These are phyloP conservation scores for Lepidium aucheri DNA, from an alignment of 345 rosid species.

Conservation along the genomic window DNA sequence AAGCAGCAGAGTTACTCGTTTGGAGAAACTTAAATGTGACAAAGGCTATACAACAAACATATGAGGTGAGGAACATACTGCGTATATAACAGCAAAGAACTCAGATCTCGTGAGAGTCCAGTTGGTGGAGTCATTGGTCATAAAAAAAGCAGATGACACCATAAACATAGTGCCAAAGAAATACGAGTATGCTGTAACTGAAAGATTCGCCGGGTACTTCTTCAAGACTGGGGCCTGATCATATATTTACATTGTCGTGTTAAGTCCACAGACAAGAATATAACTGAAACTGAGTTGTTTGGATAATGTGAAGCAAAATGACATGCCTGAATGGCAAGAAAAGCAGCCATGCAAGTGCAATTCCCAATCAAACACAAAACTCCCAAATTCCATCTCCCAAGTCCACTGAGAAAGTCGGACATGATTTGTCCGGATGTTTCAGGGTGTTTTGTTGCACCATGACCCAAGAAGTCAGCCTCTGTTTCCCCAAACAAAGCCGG, in stretches of 20 bases:
- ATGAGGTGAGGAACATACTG: conserved; percentile 46
- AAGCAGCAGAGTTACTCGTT: not conserved
- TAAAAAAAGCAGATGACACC: conserved; percentile 56
- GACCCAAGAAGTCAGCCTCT: conserved; percentile 36
- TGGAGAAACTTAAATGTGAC: not conserved
- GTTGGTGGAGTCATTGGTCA: conserved; percentile 56
- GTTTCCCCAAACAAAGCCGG: conserved; percentile 65
- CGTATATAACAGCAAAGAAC: conserved; percentile 70
- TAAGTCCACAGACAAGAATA: not conserved
- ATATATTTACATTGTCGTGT: conserved; percentile 5
- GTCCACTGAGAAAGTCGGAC: conserved; percentile 48
- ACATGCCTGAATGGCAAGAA: conserved; percentile 85
- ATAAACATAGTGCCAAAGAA: conserved; percentile 71
- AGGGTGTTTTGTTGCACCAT: conserved; percentile 51
- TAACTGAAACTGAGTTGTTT: not conserved
- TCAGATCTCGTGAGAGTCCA: conserved; percentile 84
- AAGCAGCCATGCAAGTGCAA: conserved; percentile 96
- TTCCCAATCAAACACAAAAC: conserved; percentile 92
- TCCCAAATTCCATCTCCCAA: conserved; percentile 84
- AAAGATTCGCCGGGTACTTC: conserved; percentile 77
- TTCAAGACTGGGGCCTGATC: conserved; percentile 69
- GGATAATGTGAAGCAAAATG: not conserved
- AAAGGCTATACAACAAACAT: not conserved
- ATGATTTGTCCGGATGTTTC: conserved; percentile 63
- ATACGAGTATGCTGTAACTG: conserved; percentile 82